Percentiles rank a stretch among this genome's conserved stretches.
Conservation (phyloP, 306 rosid species). For the Begonia masoniana region DNA sequence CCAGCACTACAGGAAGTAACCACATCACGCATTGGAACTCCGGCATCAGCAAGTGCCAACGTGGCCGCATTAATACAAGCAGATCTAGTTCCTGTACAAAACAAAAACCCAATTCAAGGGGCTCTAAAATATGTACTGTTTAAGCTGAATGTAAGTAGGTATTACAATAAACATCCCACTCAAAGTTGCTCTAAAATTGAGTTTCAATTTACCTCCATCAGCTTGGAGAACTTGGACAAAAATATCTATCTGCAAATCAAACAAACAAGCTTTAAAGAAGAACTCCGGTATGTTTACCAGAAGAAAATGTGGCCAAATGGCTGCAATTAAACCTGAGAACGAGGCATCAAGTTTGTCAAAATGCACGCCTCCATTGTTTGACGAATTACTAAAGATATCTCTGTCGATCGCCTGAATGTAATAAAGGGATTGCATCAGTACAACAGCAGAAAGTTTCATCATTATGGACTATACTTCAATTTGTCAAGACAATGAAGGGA, state of each 20-base stretch:
- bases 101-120: background rate
- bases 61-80: constrained; percentile 97
- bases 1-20: constrained; percentile 91
- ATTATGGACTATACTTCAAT: too few species aligned
- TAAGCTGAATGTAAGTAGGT: too few species aligned
- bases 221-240: constrained; percentile 94
- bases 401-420: constrained; percentile 81
- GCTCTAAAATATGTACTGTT: too few species aligned
- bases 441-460: background rate
- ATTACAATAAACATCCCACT: background rate
- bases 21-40: constrained; percentile 90
- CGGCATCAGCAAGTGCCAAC: constrained; percentile 90
- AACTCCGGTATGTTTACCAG: background rate
- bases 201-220: constrained; percentile 59
- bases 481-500: too few species aligned
- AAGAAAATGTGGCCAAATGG: too few species aligned
- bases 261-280: constrained; percentile 14
- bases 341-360: constrained; percentile 78
- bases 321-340: constrained; percentile 53
- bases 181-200: background rate
- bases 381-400: constrained; percentile 80
- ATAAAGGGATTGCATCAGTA: constrained; percentile 10
- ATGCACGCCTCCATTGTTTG: constrained; percentile 89
- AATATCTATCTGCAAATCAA: constrained; percentile 59
- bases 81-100: constrained; percentile 66